A percentile compares a stretch with the other conserved stretches of the same genome.
phyloP scores from a whole-genome alignment of 805 yeast genomes.

The Saccharomyces kudriavzevii region DNA sequence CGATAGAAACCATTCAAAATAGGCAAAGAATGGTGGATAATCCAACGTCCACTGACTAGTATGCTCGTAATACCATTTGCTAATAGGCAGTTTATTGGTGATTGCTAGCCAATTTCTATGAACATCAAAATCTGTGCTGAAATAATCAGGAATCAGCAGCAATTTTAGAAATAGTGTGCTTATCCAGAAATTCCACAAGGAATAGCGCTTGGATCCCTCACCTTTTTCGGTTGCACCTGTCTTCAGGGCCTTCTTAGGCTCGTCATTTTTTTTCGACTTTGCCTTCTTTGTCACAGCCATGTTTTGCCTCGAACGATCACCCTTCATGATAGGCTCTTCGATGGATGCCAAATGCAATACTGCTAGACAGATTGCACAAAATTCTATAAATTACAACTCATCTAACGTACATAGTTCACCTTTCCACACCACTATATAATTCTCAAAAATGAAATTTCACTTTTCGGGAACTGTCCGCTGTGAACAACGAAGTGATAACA shows the following conservation, averaged over 20 bases:
- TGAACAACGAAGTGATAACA: neutral
- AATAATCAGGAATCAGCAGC: constrained; percentile 69
- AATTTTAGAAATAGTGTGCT: constrained; percentile 53
- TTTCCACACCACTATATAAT: neutral
- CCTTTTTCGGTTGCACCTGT: constrained; percentile 1
- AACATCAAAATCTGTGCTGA: constrained; percentile 94
- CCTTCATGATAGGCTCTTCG: constrained; percentile 5
- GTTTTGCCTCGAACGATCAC: neutral
- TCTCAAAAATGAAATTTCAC: neutral
- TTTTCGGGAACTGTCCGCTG: neutral
- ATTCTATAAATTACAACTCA: neutral
- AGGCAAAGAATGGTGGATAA: constrained; percentile 96
- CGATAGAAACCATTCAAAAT: constrained; percentile 78
- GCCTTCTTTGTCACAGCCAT: neutral
- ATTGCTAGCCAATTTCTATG: constrained; percentile 96
- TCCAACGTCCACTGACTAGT: constrained; percentile 89
- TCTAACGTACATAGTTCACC: neutral
- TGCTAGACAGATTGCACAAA: neutral
- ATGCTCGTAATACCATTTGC: constrained; percentile 74
- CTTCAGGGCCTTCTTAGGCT: constrained; percentile 1
- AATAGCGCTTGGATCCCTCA: constrained; percentile 27
- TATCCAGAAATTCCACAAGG: constrained; percentile 60
- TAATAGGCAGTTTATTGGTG: constrained; percentile 64
- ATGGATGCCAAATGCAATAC: neutral
- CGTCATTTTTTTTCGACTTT: neutral